phyloP scores from a whole-genome alignment of 2,329 filamentous ascomycete genomes.

The Clarireedia monteithiana region DNA sequence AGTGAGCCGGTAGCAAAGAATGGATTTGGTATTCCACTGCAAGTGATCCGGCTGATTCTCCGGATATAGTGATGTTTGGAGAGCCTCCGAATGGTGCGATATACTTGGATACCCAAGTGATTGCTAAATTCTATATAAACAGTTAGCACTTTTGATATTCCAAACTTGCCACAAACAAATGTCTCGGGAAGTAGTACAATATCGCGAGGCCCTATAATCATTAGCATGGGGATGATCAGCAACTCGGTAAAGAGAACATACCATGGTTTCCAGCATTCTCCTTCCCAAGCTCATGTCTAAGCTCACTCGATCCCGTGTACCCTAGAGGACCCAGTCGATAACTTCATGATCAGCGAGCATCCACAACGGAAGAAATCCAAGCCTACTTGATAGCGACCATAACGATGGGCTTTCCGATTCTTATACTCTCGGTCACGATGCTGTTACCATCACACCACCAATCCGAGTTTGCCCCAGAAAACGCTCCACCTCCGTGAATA shows the following conservation, averaged over 20 bases:
- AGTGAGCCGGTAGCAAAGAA: constrained; percentile 1
- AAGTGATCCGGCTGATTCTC: constrained; percentile 43
- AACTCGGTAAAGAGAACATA: too few species aligned
- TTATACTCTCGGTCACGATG: constrained; percentile 10
- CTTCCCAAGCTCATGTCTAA: constrained; percentile 1
- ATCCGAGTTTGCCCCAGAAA: constrained; percentile 9
- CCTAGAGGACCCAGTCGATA: constrained; percentile 10
- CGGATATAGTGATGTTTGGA: constrained; percentile 47
- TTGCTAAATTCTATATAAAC: constrained; percentile 36
- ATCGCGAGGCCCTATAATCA: not conserved
- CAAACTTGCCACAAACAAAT: too few species aligned
- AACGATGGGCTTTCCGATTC: not conserved
- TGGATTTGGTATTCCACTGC: constrained; percentile 6
- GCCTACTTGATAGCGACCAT: constrained; percentile 11
- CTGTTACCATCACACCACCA: not conserved
- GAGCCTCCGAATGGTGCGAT: constrained; percentile 51
- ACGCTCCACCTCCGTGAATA: constrained; percentile 41
- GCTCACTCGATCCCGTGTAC: constrained; percentile 8
- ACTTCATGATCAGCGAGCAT: not conserved
- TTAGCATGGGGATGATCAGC: too few species aligned
- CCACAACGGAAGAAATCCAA: too few species aligned
- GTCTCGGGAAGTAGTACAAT: not conserved
- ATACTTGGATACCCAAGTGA: constrained; percentile 51
- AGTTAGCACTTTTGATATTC: too few species aligned
- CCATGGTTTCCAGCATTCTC: not conserved